Evolutionary conservation across 2,329 filamentous ascomycete species (phyloP).

Genomic region (Blastomyces parvus): DNA sequence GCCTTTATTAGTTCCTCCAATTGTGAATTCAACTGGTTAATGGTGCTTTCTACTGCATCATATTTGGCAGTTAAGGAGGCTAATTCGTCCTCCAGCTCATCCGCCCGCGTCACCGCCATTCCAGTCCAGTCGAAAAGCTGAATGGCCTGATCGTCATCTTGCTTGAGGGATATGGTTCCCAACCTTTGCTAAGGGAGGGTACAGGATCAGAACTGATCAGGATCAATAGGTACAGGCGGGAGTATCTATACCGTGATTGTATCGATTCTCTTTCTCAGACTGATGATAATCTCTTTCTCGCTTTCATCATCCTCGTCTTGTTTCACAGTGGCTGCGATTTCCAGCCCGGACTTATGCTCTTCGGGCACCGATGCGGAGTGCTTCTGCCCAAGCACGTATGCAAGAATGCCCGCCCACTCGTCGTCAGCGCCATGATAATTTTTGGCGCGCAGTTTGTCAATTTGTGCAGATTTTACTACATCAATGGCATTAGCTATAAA

Average conservation of each 20-base stretch:
- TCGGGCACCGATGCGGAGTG: slow-evolving; percentile 14
- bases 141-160: slow-evolving; percentile 47
- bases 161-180: slow-evolving; percentile 43
- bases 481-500: neutral
- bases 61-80: slow-evolving; percentile 32
- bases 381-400: slow-evolving; percentile 27
- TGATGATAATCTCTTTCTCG: slow-evolving; percentile 31
- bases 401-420: slow-evolving; percentile 33
- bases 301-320: slow-evolving; percentile 19
- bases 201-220: slow-evolving; percentile 9
- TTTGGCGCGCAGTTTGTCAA: slow-evolving; percentile 33
- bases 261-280: slow-evolving; percentile 36
- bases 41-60: slow-evolving; percentile 40
- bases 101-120: slow-evolving; percentile 38
- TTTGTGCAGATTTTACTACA: slow-evolving; percentile 30
- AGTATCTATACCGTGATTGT: slow-evolving; percentile 38
- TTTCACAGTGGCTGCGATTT: slow-evolving; percentile 23
- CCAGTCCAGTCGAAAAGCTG: slow-evolving; percentile 49
- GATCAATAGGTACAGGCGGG: neutral
- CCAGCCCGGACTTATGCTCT: slow-evolving; percentile 23
- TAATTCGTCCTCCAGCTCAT: slow-evolving; percentile 35
- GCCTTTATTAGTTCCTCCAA: slow-evolving; percentile 49
- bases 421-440: slow-evolving; percentile 36
- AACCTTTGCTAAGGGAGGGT: slow-evolving; percentile 39
- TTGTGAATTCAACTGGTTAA: slow-evolving; percentile 44